Conservation (phyloP, 306 rosid species). For the Pyrus pyrifolia region DNA sequence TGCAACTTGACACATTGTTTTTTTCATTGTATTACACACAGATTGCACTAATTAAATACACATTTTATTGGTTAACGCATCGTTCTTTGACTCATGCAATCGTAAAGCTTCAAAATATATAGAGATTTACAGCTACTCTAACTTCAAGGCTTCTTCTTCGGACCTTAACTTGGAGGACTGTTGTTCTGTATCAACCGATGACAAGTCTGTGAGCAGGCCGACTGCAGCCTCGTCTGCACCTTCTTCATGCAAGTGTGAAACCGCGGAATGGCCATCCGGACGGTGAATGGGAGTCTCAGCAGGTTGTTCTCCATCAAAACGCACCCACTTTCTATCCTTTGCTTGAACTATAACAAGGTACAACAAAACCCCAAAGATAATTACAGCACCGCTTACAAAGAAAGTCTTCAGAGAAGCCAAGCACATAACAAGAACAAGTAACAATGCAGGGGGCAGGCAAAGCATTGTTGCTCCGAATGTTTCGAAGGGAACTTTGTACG, state of each 20-base stretch:
- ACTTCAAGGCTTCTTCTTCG: slow-evolving; percentile 25
- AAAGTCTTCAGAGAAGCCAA: slow-evolving; percentile 70
- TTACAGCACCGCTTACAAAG: slow-evolving; percentile 49
- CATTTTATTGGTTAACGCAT: no score
- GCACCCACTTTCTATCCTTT: slow-evolving; percentile 43
- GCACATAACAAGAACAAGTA: slow-evolving; percentile 82
- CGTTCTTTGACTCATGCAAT: no score
- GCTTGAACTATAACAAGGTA: slow-evolving; percentile 57
- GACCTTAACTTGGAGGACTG: slow-evolving; percentile 22
- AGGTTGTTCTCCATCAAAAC: slow-evolving; percentile 34
- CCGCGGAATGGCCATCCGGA: slow-evolving; percentile 23
- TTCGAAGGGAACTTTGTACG: slow-evolving; percentile 68
- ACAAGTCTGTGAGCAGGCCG: slow-evolving; percentile 37
- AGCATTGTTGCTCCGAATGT: slow-evolving; percentile 67
- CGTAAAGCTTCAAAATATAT: no score
- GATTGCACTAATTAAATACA: no score
- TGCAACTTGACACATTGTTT: no score
- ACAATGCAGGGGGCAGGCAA: slow-evolving; percentile 62
- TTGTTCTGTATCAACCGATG: slow-evolving; percentile 23
- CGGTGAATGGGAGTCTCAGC: slow-evolving; percentile 20
- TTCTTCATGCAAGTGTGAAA: slow-evolving; percentile 21
- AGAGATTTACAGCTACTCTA: slow-evolving; percentile 6
- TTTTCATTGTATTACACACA: no score
- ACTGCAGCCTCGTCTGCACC: slow-evolving; percentile 33
- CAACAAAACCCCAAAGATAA: slow-evolving; percentile 47